These are phyloP conservation scores for Quercus phellos DNA, from an alignment of 331 rosid genomes.

Conservation along the genomic window DNA sequence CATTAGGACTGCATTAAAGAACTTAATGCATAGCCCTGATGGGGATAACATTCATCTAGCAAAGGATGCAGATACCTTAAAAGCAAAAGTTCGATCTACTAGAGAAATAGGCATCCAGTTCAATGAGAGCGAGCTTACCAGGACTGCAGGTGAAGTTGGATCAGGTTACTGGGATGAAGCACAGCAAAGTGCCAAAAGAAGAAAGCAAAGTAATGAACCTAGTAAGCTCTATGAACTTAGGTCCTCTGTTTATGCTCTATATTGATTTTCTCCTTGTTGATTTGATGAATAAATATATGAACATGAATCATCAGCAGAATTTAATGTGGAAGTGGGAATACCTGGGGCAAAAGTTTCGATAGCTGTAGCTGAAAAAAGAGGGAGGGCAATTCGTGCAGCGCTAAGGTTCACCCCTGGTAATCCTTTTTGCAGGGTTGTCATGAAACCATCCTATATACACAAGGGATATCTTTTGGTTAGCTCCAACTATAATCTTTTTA, in stretches of 20 bases:
- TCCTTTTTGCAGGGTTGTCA: constrained; percentile 7
- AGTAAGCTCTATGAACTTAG: not conserved
- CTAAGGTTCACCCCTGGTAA: not conserved
- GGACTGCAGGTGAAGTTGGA: not conserved
- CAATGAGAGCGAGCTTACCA: not conserved
- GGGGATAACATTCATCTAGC: not conserved
- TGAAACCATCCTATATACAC: constrained; percentile 3
- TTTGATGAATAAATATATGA: too few species aligned
- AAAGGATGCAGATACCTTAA: not conserved
- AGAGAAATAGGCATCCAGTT: not conserved
- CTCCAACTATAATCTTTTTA: not conserved
- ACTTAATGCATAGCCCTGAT: not conserved
- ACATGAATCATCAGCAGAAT: not conserved
- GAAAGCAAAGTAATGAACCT: not conserved
- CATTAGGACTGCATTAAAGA: not conserved
- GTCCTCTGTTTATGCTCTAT: not conserved
- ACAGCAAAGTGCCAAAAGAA: not conserved
- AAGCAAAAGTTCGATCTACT: not conserved
- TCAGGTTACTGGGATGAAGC: not conserved
- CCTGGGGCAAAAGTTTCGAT: not conserved
- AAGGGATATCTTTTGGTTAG: not conserved
- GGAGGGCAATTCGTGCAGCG: not conserved
- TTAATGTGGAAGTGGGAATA: not conserved
- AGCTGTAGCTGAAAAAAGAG: not conserved
- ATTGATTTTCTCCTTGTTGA: not conserved